These are phyloP conservation scores for Mollisia scopiformis DNA, from an alignment of 2,329 filamentous ascomycete genomes.

Conservation along the genomic window DNA sequence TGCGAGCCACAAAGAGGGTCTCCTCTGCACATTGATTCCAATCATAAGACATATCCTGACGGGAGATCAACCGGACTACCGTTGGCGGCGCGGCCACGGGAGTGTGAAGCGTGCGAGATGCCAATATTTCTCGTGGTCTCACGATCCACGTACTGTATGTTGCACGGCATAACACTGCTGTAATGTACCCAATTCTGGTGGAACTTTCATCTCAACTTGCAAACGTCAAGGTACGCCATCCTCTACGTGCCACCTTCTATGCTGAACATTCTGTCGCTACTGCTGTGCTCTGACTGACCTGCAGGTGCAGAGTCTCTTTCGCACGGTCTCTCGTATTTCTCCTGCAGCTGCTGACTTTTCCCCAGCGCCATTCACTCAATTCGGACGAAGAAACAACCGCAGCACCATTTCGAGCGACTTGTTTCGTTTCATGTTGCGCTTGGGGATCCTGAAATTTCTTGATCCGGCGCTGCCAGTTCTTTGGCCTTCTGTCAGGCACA, in stretches of 20 bases:
- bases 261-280: neutral
- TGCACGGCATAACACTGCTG: slow-evolving; percentile 1
- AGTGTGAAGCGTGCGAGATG: neutral
- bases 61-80: neutral
- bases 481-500: neutral
- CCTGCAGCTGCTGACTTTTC: neutral
- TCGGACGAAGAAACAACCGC: neutral
- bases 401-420: neutral
- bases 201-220: neutral
- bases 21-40: too few relatives aligned
- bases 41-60: neutral
- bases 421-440: slow-evolving; percentile 5
- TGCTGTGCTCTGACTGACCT: neutral
- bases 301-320: neutral
- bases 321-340: neutral
- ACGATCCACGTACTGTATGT: neutral
- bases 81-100: neutral
- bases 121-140: slow-evolving; percentile 2
- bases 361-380: neutral
- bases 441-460: neutral
- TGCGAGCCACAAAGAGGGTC: neutral
- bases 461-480: neutral
- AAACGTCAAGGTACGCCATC: neutral
- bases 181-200: neutral
- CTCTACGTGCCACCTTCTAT: neutral